Evolutionary conservation across 768 basidiomycete species (phyloP).

Genomic region (Lactarius vividus): DNA sequence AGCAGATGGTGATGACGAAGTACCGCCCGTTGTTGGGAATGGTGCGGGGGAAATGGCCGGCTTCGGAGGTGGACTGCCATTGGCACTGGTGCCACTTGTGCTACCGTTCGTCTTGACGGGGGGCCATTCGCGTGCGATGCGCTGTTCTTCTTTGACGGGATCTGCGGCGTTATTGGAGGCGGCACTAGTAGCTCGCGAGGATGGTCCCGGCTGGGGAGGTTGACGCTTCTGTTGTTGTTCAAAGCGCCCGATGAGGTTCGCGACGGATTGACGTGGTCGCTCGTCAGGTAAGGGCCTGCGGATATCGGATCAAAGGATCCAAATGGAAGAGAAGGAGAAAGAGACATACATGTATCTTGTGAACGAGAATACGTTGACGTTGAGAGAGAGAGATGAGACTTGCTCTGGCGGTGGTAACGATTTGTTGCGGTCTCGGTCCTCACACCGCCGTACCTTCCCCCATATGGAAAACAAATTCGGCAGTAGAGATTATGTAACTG

Average conservation of each 20-base stretch:
- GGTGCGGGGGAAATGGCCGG: constrained; percentile 10
- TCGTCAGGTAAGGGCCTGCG: constrained; percentile 84
- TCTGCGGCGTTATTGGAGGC: constrained; percentile 63
- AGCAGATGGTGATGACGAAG: not conserved
- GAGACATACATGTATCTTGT: constrained; percentile 18
- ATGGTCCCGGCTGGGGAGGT: constrained; percentile 33
- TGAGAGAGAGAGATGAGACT: not conserved
- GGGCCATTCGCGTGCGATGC: constrained; percentile 78
- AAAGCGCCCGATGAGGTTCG: constrained; percentile 87
- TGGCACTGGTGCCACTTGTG: not conserved
- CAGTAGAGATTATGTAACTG: constrained; percentile 8
- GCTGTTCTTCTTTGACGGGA: constrained; percentile 60
- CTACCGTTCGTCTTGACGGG: constrained; percentile 33
- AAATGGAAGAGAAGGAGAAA: not conserved
- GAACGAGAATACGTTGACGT: not conserved
- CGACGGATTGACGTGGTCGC: constrained; percentile 80
- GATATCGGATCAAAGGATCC: constrained; percentile 9
- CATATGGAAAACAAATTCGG: not conserved
- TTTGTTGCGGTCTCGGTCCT: not conserved
- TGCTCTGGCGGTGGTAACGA: not conserved
- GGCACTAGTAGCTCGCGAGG: constrained; percentile 63
- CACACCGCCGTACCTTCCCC: not conserved
- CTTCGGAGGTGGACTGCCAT: not conserved
- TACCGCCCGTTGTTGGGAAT: not conserved
- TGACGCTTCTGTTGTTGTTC: constrained; percentile 72